A percentile compares a stretch with the other conserved stretches of the same genome.
phyloP scores from a whole-genome alignment of 2,329 filamentous ascomycete genomes.

The Thyridium curvatum region DNA sequence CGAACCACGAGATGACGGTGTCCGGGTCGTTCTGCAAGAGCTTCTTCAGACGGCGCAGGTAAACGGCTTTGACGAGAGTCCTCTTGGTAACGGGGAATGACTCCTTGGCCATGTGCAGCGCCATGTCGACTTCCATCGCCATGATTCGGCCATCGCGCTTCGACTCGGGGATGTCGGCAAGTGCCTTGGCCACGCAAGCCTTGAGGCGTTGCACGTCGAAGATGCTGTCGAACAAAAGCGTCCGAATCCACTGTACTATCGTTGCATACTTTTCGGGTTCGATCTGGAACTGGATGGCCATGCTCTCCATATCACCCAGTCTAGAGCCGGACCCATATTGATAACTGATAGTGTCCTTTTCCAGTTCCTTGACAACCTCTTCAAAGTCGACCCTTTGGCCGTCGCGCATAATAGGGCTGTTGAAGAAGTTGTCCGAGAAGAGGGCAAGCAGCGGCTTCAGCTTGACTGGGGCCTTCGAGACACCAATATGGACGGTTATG shows the following conservation, averaged over 20 bases:
- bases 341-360: constrained; percentile 86
- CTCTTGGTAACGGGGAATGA: constrained; percentile 72
- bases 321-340: constrained; percentile 60
- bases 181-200: constrained; percentile 67
- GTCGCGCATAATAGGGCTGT: constrained; percentile 73
- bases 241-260: constrained; percentile 76
- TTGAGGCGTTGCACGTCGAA: constrained; percentile 68
- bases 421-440: constrained; percentile 92
- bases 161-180: constrained; percentile 85
- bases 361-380: constrained; percentile 83
- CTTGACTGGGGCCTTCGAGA: constrained; percentile 68
- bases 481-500: constrained; percentile 74
- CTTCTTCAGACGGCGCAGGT: constrained; percentile 79
- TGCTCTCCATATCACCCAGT: constrained; percentile 73
- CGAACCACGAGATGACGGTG: constrained; percentile 69
- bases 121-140: constrained; percentile 61
- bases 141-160: constrained; percentile 78
- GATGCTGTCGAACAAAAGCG: constrained; percentile 80
- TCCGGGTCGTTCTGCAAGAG: constrained; percentile 72
- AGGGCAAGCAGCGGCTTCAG: constrained; percentile 78
- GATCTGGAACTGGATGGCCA: constrained; percentile 76
- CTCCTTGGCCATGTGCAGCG: constrained; percentile 72
- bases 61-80: constrained; percentile 79
- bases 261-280: constrained; percentile 83
- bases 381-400: constrained; percentile 80